Percentiles rank a stretch among this genome's conserved stretches.
Evolutionary conservation across 805 yeast genomes (phyloP).

Genomic region (Saccharomycopsis fodiens): DNA sequence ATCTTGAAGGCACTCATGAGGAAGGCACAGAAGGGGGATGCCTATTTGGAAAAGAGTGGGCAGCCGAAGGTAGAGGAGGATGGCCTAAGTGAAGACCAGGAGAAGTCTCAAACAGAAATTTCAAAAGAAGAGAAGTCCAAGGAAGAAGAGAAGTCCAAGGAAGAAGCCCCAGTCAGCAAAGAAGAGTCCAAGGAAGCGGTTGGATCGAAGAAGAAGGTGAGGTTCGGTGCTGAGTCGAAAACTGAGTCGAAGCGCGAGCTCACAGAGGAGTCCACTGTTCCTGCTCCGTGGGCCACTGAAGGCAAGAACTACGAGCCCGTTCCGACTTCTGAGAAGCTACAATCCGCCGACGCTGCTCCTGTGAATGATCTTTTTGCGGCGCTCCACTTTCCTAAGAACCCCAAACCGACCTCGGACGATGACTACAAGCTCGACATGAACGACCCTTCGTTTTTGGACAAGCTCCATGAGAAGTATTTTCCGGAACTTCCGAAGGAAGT

Average conservation of each 20-base stretch:
- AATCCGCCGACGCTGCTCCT: conserved; percentile 38
- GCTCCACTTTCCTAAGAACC: conserved; percentile 59
- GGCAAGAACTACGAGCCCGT: conserved; percentile 14
- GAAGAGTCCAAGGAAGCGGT: conserved; percentile 6
- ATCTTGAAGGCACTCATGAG: conserved; percentile 53
- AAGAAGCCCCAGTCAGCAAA: not conserved
- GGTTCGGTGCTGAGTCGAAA: too few species aligned
- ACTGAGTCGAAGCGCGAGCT: not conserved
- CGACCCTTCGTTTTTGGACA: conserved; percentile 72
- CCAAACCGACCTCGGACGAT: conserved; percentile 29
- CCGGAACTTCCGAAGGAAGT: conserved; percentile 86
- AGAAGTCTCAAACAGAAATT: conserved; percentile 28
- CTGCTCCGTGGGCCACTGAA: not conserved
- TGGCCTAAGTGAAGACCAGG: conserved; percentile 33
- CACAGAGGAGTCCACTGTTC: not conserved
- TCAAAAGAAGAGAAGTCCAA: conserved; percentile 20
- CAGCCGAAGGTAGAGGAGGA: conserved; percentile 36
- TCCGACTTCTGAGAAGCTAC: conserved; percentile 24
- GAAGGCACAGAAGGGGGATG: conserved; percentile 40
- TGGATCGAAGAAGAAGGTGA: too few species aligned
- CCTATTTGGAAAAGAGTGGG: conserved; percentile 23
- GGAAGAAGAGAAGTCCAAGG: not conserved
- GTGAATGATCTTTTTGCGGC: conserved; percentile 34
- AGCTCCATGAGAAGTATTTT: conserved; percentile 75
- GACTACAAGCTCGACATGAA: conserved; percentile 45